These are phyloP conservation scores for Pleurotus citrinopileatus DNA, from an alignment of 768 basidiomycete genomes.

Conservation along the genomic window DNA sequence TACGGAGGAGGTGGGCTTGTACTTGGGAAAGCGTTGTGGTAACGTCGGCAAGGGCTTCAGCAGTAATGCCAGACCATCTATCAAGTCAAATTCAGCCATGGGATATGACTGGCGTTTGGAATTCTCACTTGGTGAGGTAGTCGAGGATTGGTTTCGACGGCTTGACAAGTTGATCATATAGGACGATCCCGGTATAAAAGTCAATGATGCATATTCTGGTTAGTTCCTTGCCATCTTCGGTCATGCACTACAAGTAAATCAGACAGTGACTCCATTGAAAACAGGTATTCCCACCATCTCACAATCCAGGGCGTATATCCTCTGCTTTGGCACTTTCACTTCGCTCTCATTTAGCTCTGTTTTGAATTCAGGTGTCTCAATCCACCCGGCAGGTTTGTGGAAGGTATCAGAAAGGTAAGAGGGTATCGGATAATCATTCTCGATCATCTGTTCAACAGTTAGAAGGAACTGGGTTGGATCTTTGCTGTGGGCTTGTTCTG, in stretches of 20 bases:
- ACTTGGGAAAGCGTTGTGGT: conserved; percentile 81
- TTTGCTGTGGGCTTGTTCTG: conserved; percentile 58
- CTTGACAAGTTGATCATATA: conserved; percentile 90
- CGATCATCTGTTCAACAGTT: conserved; percentile 82
- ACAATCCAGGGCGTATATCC: conserved; percentile 88
- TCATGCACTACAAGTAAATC: conserved; percentile 61
- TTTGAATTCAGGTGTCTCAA: conserved; percentile 64
- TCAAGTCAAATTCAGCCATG: neutral
- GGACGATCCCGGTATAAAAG: conserved; percentile 60
- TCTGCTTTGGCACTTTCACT: conserved; percentile 23
- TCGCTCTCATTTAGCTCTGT: neutral
- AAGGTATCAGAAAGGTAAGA: conserved; percentile 78
- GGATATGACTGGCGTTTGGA: neutral
- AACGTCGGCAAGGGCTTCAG: conserved; percentile 59
- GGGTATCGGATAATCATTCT: conserved; percentile 91
- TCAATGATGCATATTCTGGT: conserved; percentile 86
- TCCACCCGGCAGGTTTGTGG: conserved; percentile 67
- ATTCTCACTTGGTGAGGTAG: conserved; percentile 81
- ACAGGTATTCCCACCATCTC: conserved; percentile 80
- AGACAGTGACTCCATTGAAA: neutral
- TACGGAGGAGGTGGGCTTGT: conserved; percentile 63
- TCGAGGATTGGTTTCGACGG: conserved; percentile 82
- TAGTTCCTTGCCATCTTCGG: conserved; percentile 87
- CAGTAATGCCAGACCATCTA: conserved; percentile 94
- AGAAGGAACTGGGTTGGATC: conserved; percentile 73